A percentile compares a stretch with the other conserved stretches of the same genome.
phyloP scores from a whole-genome alignment of 1,284 basidiomycete genomes.

The Marasmius tenuissimus region DNA sequence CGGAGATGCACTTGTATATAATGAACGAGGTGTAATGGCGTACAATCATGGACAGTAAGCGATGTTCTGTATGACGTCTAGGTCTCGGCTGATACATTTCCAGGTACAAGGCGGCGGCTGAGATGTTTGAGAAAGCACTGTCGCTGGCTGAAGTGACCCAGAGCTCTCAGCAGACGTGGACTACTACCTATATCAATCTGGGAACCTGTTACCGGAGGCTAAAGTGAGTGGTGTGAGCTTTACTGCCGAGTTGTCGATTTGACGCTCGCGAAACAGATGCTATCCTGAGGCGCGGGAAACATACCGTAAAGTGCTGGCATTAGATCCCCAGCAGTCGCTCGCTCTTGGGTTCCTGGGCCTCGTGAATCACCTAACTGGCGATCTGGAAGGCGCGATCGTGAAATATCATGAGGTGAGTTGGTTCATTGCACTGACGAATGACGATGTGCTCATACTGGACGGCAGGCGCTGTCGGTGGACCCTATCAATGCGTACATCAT shows the following conservation, averaged over 20 bases:
- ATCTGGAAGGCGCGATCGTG: slow-evolving; percentile 78
- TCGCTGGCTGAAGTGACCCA: slow-evolving; percentile 80
- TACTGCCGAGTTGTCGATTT: not conserved
- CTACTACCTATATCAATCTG: slow-evolving; percentile 86
- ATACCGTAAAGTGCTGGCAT: slow-evolving; percentile 76
- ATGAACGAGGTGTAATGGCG: slow-evolving; percentile 92
- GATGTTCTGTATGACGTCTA: slow-evolving; percentile 4
- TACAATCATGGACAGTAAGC: slow-evolving; percentile 84
- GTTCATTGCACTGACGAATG: not conserved
- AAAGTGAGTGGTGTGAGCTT: slow-evolving; percentile 49
- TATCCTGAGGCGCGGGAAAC: slow-evolving; percentile 68
- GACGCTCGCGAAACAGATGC: slow-evolving; percentile 43
- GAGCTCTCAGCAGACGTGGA: slow-evolving; percentile 82
- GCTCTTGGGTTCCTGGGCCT: slow-evolving; percentile 86
- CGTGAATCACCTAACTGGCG: slow-evolving; percentile 72
- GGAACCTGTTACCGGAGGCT: slow-evolving; percentile 85
- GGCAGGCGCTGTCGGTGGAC: slow-evolving; percentile 77
- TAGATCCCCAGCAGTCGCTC: slow-evolving; percentile 77
- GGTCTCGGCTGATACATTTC: slow-evolving; percentile 3
- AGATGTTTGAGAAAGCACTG: slow-evolving; percentile 73
- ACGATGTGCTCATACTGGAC: slow-evolving; percentile 1
- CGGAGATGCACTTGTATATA: slow-evolving; percentile 85
- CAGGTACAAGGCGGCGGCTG: slow-evolving; percentile 71
- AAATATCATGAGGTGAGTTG: slow-evolving; percentile 82
- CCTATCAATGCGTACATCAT: slow-evolving; percentile 87